Evolutionary conservation across 176 grass and related monocot genomes (phyloP).

Genomic region (Saccharum spontaneum): DNA sequence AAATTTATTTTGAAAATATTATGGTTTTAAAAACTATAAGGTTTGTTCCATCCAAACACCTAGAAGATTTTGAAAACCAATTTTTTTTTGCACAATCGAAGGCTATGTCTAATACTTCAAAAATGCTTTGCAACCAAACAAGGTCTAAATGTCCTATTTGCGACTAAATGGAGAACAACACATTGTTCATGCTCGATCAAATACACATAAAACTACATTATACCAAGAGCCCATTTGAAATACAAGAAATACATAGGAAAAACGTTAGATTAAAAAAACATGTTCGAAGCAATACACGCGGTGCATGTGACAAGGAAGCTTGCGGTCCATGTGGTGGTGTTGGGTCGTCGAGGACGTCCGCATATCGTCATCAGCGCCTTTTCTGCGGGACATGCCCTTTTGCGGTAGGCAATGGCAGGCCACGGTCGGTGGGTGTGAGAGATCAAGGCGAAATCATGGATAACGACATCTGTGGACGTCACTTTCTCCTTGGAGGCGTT

Average conservation of each 20-base stretch:
- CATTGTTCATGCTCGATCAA: not conserved
- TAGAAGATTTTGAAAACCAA: not conserved
- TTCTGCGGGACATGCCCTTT: not conserved
- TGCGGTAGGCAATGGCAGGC: not conserved
- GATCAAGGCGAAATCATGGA: not conserved
- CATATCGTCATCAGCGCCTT: not conserved
- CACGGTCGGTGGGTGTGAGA: not conserved
- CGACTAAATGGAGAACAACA: not conserved
- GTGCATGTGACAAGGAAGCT: not conserved
- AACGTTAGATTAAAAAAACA: not conserved
- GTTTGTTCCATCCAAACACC: not conserved
- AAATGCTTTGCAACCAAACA: not conserved
- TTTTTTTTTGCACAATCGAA: not conserved
- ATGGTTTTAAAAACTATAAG: not conserved
- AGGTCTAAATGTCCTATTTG: not conserved
- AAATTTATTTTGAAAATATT: not conserved
- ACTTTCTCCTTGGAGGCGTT: not conserved
- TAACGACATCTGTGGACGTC: rapidly evolving
- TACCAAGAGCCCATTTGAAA: not conserved
- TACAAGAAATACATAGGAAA: not conserved
- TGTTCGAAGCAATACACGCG: too few species aligned
- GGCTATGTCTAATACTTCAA: not conserved
- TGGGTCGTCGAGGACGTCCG: not conserved
- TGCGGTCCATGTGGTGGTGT: not conserved
- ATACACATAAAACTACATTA: not conserved